Conservation (phyloP, 148 eudicot genomes). For the Fagopyrum tataricum region DNA sequence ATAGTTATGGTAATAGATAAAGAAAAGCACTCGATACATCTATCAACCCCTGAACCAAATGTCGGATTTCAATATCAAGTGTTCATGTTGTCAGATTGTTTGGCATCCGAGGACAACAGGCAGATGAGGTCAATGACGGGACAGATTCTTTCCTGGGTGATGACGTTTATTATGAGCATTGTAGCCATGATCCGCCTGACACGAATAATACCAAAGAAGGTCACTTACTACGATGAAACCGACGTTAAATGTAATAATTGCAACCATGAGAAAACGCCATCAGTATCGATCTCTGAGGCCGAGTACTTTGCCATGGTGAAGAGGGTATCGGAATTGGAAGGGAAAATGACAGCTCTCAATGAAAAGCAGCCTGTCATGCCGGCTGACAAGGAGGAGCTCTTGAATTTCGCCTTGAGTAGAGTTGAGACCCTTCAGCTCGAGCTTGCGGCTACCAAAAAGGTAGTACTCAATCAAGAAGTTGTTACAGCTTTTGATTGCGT, state of each 20-base stretch:
- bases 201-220: not conserved
- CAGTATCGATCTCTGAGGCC: slow-evolving; percentile 34
- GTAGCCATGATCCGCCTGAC: not conserved
- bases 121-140: not conserved
- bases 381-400: slow-evolving; percentile 83
- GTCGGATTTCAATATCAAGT: no score
- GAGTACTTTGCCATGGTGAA: slow-evolving; percentile 74
- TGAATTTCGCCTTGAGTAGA: slow-evolving; percentile 57
- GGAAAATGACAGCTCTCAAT: slow-evolving; percentile 48
- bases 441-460: slow-evolving; percentile 70
- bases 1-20: no score
- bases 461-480: slow-evolving; percentile 24
- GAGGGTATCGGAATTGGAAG: slow-evolving; percentile 79
- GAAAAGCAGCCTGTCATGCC: slow-evolving; percentile 48
- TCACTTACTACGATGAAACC: not conserved
- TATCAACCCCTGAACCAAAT: no score
- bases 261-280: slow-evolving; percentile 25
- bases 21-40: no score
- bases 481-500: slow-evolving; percentile 24
- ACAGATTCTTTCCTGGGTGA: not conserved
- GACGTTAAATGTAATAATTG: not conserved
- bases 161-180: slow-evolving; percentile 1
- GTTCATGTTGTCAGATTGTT: not conserved
- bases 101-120: not conserved
- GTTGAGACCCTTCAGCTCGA: slow-evolving; percentile 64